These are phyloP conservation scores for Globisporangium polare DNA, from an alignment of 352 stramenopile genomes.

Conservation along the genomic window DNA sequence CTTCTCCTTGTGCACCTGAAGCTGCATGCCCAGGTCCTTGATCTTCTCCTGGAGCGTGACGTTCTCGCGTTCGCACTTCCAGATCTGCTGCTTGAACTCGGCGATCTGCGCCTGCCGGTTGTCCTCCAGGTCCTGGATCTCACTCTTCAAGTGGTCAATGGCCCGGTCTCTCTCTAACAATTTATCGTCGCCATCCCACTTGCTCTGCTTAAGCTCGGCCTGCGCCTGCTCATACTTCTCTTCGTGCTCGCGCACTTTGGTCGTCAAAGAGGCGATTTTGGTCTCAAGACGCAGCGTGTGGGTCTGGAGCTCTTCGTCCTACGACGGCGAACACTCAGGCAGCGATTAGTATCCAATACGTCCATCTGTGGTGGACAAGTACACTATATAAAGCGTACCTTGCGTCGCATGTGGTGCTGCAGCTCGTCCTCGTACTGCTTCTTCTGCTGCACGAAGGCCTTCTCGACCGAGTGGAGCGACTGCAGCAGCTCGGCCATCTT, in stretches of 20 bases:
- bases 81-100: slow-evolving; percentile 57
- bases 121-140: slow-evolving; percentile 58
- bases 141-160: slow-evolving; percentile 40
- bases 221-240: slow-evolving; percentile 46
- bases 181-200: slow-evolving; percentile 62
- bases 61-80: slow-evolving; percentile 36
- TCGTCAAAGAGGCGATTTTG: slow-evolving; percentile 41
- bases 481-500: slow-evolving; percentile 85
- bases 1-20: slow-evolving; percentile 56
- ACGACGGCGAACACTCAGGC: neutral
- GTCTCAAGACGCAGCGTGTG: slow-evolving; percentile 21
- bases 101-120: slow-evolving; percentile 33
- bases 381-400: slow-evolving; percentile 15
- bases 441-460: slow-evolving; percentile 84
- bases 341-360: neutral
- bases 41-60: slow-evolving; percentile 44
- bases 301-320: slow-evolving; percentile 31
- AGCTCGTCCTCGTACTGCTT: slow-evolving; percentile 72
- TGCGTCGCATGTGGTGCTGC: slow-evolving; percentile 36
- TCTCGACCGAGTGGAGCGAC: slow-evolving; percentile 77
- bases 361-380: slow-evolving; percentile 1
- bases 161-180: slow-evolving; percentile 54
- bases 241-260: slow-evolving; percentile 47
- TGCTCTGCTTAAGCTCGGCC: slow-evolving; percentile 52
- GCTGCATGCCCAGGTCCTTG: slow-evolving; percentile 36